phyloP scores from a whole-genome alignment of 2,329 filamentous ascomycete genomes.

The Pseudofabraea citricarpa region DNA sequence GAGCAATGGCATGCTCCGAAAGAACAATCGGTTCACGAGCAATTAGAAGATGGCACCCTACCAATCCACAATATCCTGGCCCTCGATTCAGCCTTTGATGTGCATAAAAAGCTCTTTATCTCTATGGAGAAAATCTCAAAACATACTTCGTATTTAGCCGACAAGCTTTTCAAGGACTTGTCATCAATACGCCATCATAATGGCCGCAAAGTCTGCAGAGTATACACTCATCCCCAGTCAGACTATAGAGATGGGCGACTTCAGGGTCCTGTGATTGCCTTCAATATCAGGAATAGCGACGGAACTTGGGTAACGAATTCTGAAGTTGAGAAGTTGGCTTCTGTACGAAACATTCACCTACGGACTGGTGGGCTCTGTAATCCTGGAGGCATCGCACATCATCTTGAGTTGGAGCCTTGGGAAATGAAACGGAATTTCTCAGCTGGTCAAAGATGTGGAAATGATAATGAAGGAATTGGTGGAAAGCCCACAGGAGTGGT shows the following conservation, averaged over 20 bases:
- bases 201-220: constrained; percentile 19
- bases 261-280: constrained; percentile 70
- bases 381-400: constrained; percentile 74
- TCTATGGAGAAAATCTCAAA: constrained; percentile 64
- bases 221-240: constrained; percentile 22
- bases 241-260: constrained; percentile 25
- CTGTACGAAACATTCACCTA: constrained; percentile 74
- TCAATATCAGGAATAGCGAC: constrained; percentile 69
- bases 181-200: constrained; percentile 63
- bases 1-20: constrained; percentile 83
- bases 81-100: constrained; percentile 66
- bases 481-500: constrained; percentile 87
- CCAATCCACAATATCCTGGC: constrained; percentile 89
- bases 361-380: constrained; percentile 89
- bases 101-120: constrained; percentile 65
- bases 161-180: constrained; percentile 54
- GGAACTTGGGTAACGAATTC: constrained; percentile 72
- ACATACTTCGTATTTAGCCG: constrained; percentile 65
- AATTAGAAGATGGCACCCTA: constrained; percentile 85
- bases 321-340: constrained; percentile 81
- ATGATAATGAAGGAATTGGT: constrained; percentile 59
- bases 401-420: constrained; percentile 66
- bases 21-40: constrained; percentile 66
- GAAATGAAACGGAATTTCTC: constrained; percentile 83
- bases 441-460: constrained; percentile 77